Base-by-base conservation (phyloP, 2,329 filamentous ascomycete genomes). In the Nemania sp. region DNA sequence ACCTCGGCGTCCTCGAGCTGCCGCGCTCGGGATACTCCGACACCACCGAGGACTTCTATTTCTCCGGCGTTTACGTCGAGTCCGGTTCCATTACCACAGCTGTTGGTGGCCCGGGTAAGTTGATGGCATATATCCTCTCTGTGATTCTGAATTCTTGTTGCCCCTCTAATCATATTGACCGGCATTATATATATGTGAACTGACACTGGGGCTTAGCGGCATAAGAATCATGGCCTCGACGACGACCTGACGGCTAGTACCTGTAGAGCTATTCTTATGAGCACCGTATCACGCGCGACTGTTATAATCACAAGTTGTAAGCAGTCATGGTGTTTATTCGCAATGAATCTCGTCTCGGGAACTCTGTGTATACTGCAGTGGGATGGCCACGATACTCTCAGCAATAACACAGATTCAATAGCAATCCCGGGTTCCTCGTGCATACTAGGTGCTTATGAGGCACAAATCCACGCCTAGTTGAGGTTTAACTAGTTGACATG, bases 61-160 rank as follows among this genome's bases (percentile, higher is more conserved):
- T 90, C 77, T 88, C 84, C 2, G 88, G 89, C 15, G 86, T 90
- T 7, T 91, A 90, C 69, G 80, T 91, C 53, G 89, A 92, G 80
- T 80, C 77, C 49, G 86, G 84, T 13, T 29, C 70, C 17, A 73
- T 78, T 42, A 78, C 76, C 40, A 77, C 75, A 29, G 62, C 69
- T 21, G 65, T 75, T 29, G 65, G 70, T 45, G 72, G 73, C 5
- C 71, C 72, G 5, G 56, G 67, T 70, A 57, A 59, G 60, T 56
- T 12, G 46, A 47, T 17, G 40, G n/a, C n/a, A n/a, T n/a, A n/a
- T 15, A 29, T 39, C 13, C 29, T 39, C 29, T n/a, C 15, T 50
- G 2, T 29, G 18, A 34, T 57, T 11, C 5, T 18, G 40, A 35
- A 29, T 1, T 4, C 9, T 17, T 46, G 35, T 20, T 21, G n/a